phyloP scores from a whole-genome alignment of 2,329 filamentous ascomycete species.

The Calonectria multiphialidica region DNA sequence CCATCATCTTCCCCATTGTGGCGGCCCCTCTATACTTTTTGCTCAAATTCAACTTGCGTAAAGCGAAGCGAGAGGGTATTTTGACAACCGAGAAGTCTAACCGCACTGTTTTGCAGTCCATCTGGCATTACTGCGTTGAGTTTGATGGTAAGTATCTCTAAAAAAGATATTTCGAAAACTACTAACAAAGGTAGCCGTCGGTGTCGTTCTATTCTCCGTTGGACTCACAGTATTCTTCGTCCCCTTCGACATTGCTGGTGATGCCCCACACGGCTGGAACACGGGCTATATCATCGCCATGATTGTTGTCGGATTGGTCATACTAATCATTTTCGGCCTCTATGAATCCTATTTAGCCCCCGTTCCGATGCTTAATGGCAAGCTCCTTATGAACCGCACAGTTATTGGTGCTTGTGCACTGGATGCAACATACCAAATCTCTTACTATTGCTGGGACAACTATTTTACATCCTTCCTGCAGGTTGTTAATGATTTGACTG shows the following conservation, averaged over 20 bases:
- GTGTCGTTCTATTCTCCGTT: conserved; percentile 63
- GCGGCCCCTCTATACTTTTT: conserved; percentile 70
- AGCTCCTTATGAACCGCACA: conserved; percentile 61
- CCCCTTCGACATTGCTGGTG: conserved; percentile 66
- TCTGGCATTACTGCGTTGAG: conserved; percentile 44
- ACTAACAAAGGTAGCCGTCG: conserved; percentile 44
- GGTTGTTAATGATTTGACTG: conserved; percentile 60
- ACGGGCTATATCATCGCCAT: conserved; percentile 65
- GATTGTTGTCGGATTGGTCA: conserved; percentile 66
- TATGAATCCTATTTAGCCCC: conserved; percentile 70
- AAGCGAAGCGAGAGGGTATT: conserved; percentile 65
- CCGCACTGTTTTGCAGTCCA: conserved; percentile 58
- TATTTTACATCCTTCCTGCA: conserved; percentile 66
- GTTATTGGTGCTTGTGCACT: conserved; percentile 61
- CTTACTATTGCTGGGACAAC: conserved; percentile 59
- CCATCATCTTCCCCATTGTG: conserved; percentile 72
- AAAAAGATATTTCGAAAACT: fast-evolving
- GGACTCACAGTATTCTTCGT: conserved; percentile 67
- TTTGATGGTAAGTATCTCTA: conserved; percentile 27
- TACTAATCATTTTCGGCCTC: conserved; percentile 62
- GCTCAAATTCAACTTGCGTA: conserved; percentile 66
- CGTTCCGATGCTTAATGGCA: conserved; percentile 68
- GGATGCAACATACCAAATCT: conserved; percentile 53
- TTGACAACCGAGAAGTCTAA: conserved; percentile 52
- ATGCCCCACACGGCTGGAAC: conserved; percentile 57